Conservation (phyloP, 768 basidiomycete species). For the Suillus variegatus region DNA sequence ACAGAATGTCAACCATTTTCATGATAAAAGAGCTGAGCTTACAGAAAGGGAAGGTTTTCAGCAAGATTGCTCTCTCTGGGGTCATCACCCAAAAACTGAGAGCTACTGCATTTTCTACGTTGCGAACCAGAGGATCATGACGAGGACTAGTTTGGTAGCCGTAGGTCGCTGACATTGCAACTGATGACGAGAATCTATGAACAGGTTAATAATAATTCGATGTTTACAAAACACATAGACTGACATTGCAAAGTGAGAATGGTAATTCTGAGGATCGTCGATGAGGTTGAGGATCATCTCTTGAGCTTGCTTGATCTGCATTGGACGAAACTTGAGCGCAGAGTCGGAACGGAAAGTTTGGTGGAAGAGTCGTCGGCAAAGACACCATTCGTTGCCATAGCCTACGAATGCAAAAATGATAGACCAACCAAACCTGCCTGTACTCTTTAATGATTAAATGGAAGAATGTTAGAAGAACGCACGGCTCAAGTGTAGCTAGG, state of each 20-base stretch:
- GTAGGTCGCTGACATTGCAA: constrained; percentile 6
- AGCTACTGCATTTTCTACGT: background rate
- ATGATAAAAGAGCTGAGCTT: too few species aligned
- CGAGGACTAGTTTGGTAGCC: background rate
- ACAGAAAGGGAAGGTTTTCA: background rate
- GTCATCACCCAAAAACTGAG: background rate
- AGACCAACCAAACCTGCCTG: constrained; percentile 8
- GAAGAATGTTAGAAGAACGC: background rate
- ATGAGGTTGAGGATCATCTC: constrained; percentile 28
- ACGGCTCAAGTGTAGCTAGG: constrained; percentile 2
- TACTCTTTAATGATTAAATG: background rate
- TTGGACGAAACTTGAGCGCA: constrained; percentile 22
- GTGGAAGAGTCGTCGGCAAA: constrained; percentile 36
- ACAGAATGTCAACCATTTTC: too few species aligned
- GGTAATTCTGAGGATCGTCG: constrained; percentile 30
- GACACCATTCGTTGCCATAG: constrained; percentile 19
- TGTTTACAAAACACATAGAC: constrained; percentile 7
- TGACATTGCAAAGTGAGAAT: constrained; percentile 19
- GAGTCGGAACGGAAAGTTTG: constrained; percentile 38
- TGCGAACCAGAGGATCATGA: constrained; percentile 3
- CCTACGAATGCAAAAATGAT: background rate
- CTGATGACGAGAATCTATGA: constrained; percentile 11
- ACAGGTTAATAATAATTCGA: background rate
- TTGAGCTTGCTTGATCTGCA: constrained; percentile 24
- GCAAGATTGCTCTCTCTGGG: constrained; percentile 4